Conservation (phyloP, 208 protist species). For the Acanthamoeba polyphaga region DNA sequence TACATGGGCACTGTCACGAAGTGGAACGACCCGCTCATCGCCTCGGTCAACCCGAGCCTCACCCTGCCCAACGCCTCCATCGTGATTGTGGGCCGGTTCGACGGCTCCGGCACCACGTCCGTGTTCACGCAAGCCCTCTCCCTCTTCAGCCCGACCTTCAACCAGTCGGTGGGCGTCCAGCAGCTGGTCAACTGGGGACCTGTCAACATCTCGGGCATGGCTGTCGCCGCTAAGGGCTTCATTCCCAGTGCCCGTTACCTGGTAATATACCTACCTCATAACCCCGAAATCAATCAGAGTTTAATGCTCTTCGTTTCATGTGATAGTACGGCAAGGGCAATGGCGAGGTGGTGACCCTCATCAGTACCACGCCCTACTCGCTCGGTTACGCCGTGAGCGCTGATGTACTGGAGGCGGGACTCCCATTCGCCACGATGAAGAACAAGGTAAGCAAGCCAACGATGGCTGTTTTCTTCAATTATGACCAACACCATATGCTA, state of each 20-base stretch:
- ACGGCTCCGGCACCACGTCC: conserved; percentile 14
- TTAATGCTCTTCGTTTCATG: neutral
- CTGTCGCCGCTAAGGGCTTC: neutral
- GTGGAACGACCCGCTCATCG: conserved; percentile 32
- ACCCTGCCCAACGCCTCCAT: neutral
- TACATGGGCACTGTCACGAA: neutral
- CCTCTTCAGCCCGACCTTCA: conserved; percentile 5
- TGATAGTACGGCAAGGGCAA: neutral
- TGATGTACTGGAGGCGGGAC: neutral
- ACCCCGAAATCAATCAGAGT: neutral
- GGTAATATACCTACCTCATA: neutral
- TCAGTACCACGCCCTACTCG: neutral
- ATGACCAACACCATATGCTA: neutral
- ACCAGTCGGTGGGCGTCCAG: neutral
- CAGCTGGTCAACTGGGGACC: conserved; percentile 45
- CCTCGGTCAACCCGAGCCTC: neutral
- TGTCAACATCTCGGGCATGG: neutral
- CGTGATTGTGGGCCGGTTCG: conserved; percentile 38
- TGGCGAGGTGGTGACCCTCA: neutral
- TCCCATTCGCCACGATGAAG: neutral
- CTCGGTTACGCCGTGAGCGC: conserved; percentile 49
- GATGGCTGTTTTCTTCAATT: no score
- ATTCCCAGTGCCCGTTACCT: neutral
- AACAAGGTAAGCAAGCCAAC: neutral
- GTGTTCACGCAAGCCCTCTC: conserved; percentile 51